These are phyloP conservation scores for Claviceps quebecensis DNA, from an alignment of 2,329 filamentous ascomycete genomes.

Conservation along the genomic window DNA sequence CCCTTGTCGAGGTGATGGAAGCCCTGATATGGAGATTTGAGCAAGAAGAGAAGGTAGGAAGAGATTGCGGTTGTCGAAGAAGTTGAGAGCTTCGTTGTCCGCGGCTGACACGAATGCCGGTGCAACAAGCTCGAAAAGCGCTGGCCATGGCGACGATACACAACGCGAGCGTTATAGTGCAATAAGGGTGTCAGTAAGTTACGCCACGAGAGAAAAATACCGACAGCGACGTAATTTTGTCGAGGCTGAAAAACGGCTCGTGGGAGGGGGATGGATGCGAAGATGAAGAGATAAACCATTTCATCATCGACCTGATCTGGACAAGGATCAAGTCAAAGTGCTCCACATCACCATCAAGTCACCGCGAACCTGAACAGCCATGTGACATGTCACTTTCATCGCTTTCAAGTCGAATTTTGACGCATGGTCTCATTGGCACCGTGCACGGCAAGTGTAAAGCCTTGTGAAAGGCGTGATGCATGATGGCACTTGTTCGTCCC, in stretches of 20 bases:
- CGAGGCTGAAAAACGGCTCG: background rate
- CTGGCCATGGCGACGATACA: background rate
- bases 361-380: background rate
- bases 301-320: background rate
- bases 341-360: background rate
- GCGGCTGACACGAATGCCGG: background rate
- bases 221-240: background rate
- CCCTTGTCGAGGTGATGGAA: background rate
- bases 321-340: background rate
- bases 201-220: background rate
- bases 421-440: background rate
- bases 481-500: background rate
- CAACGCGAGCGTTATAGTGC: no score
- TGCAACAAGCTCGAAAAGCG: slow-evolving; percentile 3
- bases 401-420: background rate
- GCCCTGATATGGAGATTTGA: background rate
- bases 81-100: background rate
- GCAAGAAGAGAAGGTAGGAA: background rate
- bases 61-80: background rate
- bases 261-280: background rate
- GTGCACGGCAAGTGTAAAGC: background rate
- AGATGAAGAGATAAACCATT: background rate
- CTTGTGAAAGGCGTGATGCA: no score
- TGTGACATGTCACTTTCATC: background rate
- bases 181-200: background rate